Conservation (phyloP, 2,329 filamentous ascomycete genomes). For the Stemphylium beticola region DNA sequence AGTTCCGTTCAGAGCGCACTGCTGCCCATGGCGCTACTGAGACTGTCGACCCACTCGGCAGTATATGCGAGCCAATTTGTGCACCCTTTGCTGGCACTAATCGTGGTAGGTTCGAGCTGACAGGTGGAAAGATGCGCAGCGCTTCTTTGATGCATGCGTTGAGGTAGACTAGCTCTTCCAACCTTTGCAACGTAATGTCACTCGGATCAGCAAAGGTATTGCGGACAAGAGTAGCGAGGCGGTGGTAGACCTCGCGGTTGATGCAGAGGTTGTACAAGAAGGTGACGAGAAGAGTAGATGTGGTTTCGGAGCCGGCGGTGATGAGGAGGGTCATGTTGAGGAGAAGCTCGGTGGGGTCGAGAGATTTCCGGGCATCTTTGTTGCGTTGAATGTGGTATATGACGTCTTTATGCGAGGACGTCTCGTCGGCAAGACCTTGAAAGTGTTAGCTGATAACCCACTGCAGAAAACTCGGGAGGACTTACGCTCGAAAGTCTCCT, state of each 20-base stretch:
- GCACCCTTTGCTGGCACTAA: not conserved
- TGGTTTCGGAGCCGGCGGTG: not conserved
- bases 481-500: slow-evolving; percentile 3
- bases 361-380: not conserved
- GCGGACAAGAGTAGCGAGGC: not conserved
- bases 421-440: not conserved
- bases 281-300: not conserved
- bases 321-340: not conserved
- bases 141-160: not conserved
- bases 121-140: not conserved
- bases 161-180: not conserved
- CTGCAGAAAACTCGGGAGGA: not conserved
- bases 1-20: not conserved
- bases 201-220: not conserved
- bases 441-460: not conserved
- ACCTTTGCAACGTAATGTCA: not conserved
- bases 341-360: not conserved
- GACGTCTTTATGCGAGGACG: not conserved
- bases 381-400: not conserved
- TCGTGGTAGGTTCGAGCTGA: not conserved
- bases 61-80: not conserved
- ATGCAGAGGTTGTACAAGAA: not conserved
- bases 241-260: not conserved
- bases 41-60: not conserved
- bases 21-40: not conserved